phyloP scores from a whole-genome alignment of 495 filamentous ascomycete species.

The Aspergillus panamensis region DNA sequence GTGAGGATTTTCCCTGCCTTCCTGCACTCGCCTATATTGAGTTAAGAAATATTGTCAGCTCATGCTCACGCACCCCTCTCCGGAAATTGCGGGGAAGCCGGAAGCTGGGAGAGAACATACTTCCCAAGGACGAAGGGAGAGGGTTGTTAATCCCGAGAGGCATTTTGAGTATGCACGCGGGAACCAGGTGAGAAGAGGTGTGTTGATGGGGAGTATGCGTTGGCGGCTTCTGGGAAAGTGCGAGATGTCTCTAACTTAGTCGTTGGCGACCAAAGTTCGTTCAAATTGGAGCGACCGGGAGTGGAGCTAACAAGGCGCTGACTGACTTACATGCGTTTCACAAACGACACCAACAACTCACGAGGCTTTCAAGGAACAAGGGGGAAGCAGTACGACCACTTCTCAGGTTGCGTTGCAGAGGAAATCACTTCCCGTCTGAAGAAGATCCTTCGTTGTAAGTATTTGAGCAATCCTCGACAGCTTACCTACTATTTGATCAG shows the following conservation, averaged over 20 bases:
- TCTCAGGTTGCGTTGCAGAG: background rate
- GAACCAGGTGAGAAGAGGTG: conserved; percentile 3
- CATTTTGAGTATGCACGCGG: conserved; percentile 38
- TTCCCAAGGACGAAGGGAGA: conserved; percentile 61
- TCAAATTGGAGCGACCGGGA: conserved; percentile 30
- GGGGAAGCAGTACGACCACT: background rate
- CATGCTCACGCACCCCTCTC: conserved; percentile 18
- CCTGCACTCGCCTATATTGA: conserved; percentile 70
- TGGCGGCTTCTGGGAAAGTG: background rate
- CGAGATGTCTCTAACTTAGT: conserved; percentile 22
- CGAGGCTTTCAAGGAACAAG: background rate
- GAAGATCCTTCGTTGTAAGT: background rate
- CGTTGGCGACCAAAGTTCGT: conserved; percentile 26
- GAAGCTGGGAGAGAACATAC: conserved; percentile 39
- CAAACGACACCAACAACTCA: conserved; percentile 8
- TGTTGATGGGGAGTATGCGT: background rate
- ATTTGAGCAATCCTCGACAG: background rate
- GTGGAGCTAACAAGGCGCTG: conserved; percentile 31
- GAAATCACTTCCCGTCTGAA: background rate
- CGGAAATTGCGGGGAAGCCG: conserved; percentile 39
- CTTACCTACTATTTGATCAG: background rate
- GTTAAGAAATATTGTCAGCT: conserved; percentile 23
- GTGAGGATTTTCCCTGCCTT: conserved; percentile 90
- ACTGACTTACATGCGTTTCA: conserved; percentile 6
- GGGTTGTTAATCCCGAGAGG: conserved; percentile 66